Evolutionary conservation across 345 rosid species (phyloP).

Genomic region (Pugionium cornutum): DNA sequence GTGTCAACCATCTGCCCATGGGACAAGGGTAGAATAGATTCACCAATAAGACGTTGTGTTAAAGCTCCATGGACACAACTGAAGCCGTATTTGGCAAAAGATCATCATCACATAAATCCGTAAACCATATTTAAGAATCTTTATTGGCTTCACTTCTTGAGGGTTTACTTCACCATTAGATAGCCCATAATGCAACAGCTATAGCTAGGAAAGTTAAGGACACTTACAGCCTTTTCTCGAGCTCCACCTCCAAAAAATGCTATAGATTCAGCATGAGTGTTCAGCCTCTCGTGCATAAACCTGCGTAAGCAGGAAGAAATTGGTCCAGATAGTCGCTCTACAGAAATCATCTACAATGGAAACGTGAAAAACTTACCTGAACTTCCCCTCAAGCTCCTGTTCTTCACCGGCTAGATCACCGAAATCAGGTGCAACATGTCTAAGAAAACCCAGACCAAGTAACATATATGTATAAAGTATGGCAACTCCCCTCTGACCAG

Average conservation of each 20-base stretch:
- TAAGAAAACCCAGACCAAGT: slow-evolving; percentile 88
- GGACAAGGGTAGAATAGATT: slow-evolving; percentile 8
- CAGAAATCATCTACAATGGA: slow-evolving; percentile 19
- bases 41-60: neutral
- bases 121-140: neutral
- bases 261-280: slow-evolving; percentile 96
- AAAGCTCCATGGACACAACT: neutral
- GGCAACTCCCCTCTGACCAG: slow-evolving; percentile 92
- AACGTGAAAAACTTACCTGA: slow-evolving; percentile 56
- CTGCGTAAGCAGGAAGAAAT: slow-evolving; percentile 43
- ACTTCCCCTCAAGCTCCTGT: slow-evolving; percentile 93
- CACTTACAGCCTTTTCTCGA: slow-evolving; percentile 94
- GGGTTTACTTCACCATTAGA: slow-evolving; percentile 4
- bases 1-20: slow-evolving; percentile 79
- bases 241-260: slow-evolving; percentile 99
- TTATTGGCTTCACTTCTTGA: slow-evolving; percentile 10
- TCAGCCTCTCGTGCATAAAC: slow-evolving; percentile 99
- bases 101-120: neutral
- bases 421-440: slow-evolving; percentile 89
- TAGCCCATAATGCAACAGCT: slow-evolving; percentile 16
- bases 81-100: slow-evolving; percentile 21
- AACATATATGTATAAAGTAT: slow-evolving; percentile 93
- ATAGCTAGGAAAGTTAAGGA: slow-evolving; percentile 14
- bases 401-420: slow-evolving; percentile 83
- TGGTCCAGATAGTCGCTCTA: slow-evolving; percentile 23